Base-by-base conservation (phyloP, 1,284 basidiomycete genomes). In the Xerocomus minutiporus region DNA sequence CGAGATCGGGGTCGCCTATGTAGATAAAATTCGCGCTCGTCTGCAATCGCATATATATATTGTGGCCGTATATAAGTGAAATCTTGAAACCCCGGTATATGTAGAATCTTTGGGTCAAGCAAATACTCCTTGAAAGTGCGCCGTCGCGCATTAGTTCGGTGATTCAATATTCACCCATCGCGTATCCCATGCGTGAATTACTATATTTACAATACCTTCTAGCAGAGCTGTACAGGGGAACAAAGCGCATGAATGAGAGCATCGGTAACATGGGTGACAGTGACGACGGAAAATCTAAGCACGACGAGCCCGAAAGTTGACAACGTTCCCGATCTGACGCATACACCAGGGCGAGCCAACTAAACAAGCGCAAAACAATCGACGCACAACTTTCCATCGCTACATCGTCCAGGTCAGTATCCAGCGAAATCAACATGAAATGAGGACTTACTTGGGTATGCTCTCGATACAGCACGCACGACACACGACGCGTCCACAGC, bases 321-420 rank as follows among this genome's bases (percentile, higher is more conserved):
- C 39, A 41, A 20, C 20, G 20, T 20, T 20, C 20, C 20, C 20
- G 20, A 20, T 39, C 23, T 3, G 12, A 13, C 25, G 40, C 25
- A 43, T 15, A 17, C 26, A 15, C 13, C 1, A n/a, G 23, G 41
- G 3, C 8, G 8, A 13, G 13, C 39, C 5, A 23, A 26, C 26
- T 58, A 65, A 35, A 66, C 55, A 12, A 58, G 42, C 23, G 61
- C 59, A 41, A 69, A 67, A 46, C 64, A 66, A 43, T 66, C 64
- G 35, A 68, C 41, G 34, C 64, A 66, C 49, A 70, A 17, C 46
- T 68, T 67, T 32, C 68, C 64, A 40, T 70, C 66, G 35, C 64
- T 66, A 44, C 44, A 26, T 4, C 28, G 1, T 23, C 20, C 5
- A 9, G 39, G 49, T 63, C 53, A 56, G 50, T 35, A 29, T 17